phyloP scores from a whole-genome alignment of 2,329 filamentous ascomycete genomes.

The Botrytis porri region DNA sequence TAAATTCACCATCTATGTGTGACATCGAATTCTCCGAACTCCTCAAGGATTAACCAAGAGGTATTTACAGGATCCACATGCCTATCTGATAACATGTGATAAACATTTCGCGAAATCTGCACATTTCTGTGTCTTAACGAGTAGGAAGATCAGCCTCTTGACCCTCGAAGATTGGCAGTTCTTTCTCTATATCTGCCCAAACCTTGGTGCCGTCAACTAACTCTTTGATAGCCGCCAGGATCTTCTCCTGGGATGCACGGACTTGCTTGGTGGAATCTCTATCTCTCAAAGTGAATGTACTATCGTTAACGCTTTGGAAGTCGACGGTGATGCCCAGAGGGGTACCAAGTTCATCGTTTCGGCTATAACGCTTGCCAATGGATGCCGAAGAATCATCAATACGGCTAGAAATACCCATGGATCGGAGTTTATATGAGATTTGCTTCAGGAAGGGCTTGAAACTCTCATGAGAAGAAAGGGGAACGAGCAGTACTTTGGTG shows the following conservation, averaged over 20 bases:
- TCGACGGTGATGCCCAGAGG: conserved; percentile 92
- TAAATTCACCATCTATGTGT: not conserved
- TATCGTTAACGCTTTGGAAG: conserved; percentile 90
- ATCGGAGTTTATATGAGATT: conserved; percentile 73
- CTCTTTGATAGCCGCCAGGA: conserved; percentile 65
- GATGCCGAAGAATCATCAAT: conserved; percentile 88
- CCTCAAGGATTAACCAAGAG: conserved; percentile 4
- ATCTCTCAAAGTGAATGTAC: conserved; percentile 82
- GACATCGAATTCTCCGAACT: not conserved
- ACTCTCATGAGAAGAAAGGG: conserved; percentile 74
- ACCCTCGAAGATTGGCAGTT: conserved; percentile 80
- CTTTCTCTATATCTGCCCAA: conserved; percentile 67
- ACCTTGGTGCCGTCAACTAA: conserved; percentile 51
- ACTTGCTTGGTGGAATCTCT: conserved; percentile 90
- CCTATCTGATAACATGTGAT: not conserved
- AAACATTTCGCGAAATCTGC: not conserved
- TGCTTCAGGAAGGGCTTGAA: conserved; percentile 76
- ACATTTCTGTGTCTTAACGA: conserved; percentile 18
- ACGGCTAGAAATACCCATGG: conserved; percentile 74
- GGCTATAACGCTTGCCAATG: conserved; percentile 91
- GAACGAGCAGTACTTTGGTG: conserved; percentile 90
- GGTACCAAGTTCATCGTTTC: conserved; percentile 94
- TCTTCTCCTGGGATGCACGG: conserved; percentile 75
- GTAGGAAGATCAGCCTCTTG: conserved; percentile 52
- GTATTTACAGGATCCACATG: not conserved